phyloP scores from a whole-genome alignment of 306 rosid genomes.

The Rosa multiflora region DNA sequence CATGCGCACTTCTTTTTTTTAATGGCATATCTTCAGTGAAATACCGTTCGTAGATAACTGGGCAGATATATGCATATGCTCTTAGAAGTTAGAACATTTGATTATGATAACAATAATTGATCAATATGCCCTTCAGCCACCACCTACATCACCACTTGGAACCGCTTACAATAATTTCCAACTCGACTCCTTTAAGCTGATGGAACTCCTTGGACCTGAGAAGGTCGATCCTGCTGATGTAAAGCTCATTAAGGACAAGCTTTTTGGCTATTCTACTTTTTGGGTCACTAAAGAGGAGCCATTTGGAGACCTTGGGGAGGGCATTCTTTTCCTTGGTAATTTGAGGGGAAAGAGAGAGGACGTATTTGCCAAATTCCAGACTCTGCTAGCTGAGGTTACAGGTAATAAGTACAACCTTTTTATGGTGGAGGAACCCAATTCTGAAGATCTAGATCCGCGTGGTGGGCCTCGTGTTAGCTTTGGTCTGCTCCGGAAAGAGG shows the following conservation, averaged over 20 bases:
- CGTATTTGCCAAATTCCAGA: slow-evolving; percentile 79
- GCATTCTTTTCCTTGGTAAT: slow-evolving; percentile 87
- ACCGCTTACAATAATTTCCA: slow-evolving; percentile 75
- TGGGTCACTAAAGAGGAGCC: slow-evolving; percentile 98
- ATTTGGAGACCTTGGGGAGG: slow-evolving; percentile 90
- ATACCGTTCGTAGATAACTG: too few relatives aligned
- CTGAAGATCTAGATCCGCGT: slow-evolving; percentile 90
- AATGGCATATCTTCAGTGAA: not conserved
- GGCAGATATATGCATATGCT: not conserved
- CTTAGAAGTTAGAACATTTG: not conserved
- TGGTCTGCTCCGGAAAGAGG: slow-evolving; percentile 88
- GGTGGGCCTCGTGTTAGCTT: slow-evolving; percentile 99
- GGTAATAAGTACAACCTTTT: slow-evolving; percentile 93
- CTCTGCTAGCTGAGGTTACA: slow-evolving; percentile 63
- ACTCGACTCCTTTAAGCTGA: slow-evolving; percentile 88
- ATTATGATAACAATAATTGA: not conserved
- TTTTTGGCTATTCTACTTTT: slow-evolving; percentile 90
- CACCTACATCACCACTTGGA: slow-evolving; percentile 56
- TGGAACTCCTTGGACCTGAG: slow-evolving; percentile 99
- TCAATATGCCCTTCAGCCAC: slow-evolving; percentile 48
- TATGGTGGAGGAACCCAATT: slow-evolving; percentile 95
- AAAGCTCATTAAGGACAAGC: slow-evolving; percentile 81
- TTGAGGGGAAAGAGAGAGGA: slow-evolving; percentile 92
- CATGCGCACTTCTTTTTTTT: too few relatives aligned
- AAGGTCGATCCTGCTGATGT: slow-evolving; percentile 92